phyloP scores from a whole-genome alignment of 2,329 filamentous ascomycete species.

The Cordyceps farinosa region DNA sequence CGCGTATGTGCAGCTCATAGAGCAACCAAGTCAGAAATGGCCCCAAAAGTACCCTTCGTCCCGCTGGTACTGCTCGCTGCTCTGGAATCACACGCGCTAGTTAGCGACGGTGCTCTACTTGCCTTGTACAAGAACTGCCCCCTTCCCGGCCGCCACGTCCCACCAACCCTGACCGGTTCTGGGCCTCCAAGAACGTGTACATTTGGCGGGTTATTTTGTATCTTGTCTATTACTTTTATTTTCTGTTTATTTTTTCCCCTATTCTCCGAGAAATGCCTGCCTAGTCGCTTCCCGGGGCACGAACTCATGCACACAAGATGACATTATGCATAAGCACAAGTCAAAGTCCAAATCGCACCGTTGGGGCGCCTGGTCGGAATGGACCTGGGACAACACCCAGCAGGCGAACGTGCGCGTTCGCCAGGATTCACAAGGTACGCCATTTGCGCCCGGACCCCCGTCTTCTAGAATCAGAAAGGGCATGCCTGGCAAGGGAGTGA shows the following conservation, averaged over 20 bases:
- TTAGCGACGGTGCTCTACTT: not conserved
- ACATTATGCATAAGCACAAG: slow-evolving; percentile 30
- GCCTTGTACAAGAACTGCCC: slow-evolving; percentile 13
- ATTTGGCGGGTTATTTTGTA: not conserved
- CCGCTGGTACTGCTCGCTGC: not conserved
- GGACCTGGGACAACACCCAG: slow-evolving; percentile 24
- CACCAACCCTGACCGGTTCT: slow-evolving; percentile 1
- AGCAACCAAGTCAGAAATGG: not conserved
- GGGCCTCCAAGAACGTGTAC: not conserved
- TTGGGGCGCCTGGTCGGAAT: slow-evolving; percentile 29
- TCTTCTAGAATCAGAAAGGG: not conserved
- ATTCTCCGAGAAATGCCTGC: not conserved
- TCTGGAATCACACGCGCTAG: slow-evolving; percentile 4
- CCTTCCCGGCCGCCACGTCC: slow-evolving; percentile 12
- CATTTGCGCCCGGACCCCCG: not conserved
- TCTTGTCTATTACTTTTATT: not conserved
- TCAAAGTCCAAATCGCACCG: slow-evolving; percentile 26
- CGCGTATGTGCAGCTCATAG: not conserved
- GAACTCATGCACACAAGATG: slow-evolving; percentile 22
- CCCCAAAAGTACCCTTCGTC: slow-evolving; percentile 11
- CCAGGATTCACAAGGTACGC: slow-evolving; percentile 26
- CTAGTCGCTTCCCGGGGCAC: not conserved
- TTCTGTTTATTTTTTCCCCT: not conserved
- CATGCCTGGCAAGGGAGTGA: not conserved
- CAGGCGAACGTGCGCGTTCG: slow-evolving; percentile 26